These are phyloP conservation scores for Rhodotorula sp. DNA, from an alignment of 1,284 basidiomycete genomes.

Conservation along the genomic window DNA sequence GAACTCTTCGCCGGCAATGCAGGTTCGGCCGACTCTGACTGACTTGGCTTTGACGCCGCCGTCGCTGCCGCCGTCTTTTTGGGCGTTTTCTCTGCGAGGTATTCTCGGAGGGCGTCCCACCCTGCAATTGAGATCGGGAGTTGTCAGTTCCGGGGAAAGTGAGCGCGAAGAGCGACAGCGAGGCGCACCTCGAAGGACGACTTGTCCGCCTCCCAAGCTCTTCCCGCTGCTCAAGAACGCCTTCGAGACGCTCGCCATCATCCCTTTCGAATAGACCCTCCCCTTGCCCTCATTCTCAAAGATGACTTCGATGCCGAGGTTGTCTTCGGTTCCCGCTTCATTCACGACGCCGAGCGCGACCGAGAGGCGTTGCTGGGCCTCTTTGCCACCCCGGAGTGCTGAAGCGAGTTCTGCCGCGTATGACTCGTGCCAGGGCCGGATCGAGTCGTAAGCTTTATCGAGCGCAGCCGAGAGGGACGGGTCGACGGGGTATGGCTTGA, in stretches of 20 bases:
- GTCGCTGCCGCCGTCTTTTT: slow-evolving; percentile 13
- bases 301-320: slow-evolving; percentile 48
- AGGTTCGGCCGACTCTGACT: no score
- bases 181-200: slow-evolving; percentile 28
- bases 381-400: slow-evolving; percentile 37
- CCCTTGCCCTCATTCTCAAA: slow-evolving; percentile 43
- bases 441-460: slow-evolving; percentile 48
- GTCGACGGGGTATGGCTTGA: slow-evolving; percentile 46
- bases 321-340: slow-evolving; percentile 24
- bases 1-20: not conserved
- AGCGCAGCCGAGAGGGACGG: slow-evolving; percentile 47
- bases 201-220: slow-evolving; percentile 31
- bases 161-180: not conserved
- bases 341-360: slow-evolving; percentile 44
- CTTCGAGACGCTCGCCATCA: slow-evolving; percentile 30
- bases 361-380: slow-evolving; percentile 44
- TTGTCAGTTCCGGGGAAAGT: not conserved
- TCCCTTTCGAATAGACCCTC: slow-evolving; percentile 42
- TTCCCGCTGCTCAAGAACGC: slow-evolving; percentile 19
- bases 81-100: slow-evolving; percentile 28
- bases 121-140: slow-evolving; percentile 7
- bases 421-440: slow-evolving; percentile 47
- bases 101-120: slow-evolving; percentile 37
- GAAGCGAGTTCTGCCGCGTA: slow-evolving; percentile 41
- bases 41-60: not conserved